Evolutionary conservation across 331 rosid genomes (phyloP), one percentile per base, ranked within the genome.

Genomic region (Saraca asoca): DNA sequence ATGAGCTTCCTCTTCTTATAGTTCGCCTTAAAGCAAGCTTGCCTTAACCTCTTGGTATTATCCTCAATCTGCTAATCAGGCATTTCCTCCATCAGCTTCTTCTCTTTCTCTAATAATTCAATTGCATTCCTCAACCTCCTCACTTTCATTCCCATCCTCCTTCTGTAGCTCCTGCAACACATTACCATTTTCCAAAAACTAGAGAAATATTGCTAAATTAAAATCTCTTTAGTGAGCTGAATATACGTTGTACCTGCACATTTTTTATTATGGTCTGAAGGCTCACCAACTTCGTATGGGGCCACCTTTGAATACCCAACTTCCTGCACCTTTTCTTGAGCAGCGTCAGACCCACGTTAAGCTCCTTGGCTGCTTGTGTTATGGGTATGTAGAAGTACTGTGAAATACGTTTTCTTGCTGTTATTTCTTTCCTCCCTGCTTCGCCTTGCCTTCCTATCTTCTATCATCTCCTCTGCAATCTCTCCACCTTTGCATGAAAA

Each of bases 281-380:
- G 58, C 97, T 91, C 82, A 70, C 74, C 2, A 91, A 67, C 75
- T 91, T 91, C 18, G 96, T 71, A 7, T 91, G 97, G 0, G 97
- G 97, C 97, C 96, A 91, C 60, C 97, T 78, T 12, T 83, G 60
- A 0, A 91, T 84, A 2, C 97, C 97, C 68, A 91, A 67, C 29
- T 88, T 90, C 12, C 96, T 77, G 19, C 96, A 88, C 53, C 96
- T 81, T 59, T 88, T 91, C 75, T 91, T 91, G 77, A 91, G 34
- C 3, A 81, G 82, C 5, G 97, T 91, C 1, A 88, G 44, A 7
- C 97, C 97, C 0, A 91, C 81, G 7, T 88, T 85, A 2, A 91
- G 87, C 31, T 88, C 84, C 9, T 70, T 86, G 0, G 97, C 96
- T 0, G 97, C 97, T 46, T 83, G 85, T 15, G 80, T 81, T 11